Base-by-base conservation (phyloP, 495 filamentous ascomycete species). In the Hypoxylon cercidicola region DNA sequence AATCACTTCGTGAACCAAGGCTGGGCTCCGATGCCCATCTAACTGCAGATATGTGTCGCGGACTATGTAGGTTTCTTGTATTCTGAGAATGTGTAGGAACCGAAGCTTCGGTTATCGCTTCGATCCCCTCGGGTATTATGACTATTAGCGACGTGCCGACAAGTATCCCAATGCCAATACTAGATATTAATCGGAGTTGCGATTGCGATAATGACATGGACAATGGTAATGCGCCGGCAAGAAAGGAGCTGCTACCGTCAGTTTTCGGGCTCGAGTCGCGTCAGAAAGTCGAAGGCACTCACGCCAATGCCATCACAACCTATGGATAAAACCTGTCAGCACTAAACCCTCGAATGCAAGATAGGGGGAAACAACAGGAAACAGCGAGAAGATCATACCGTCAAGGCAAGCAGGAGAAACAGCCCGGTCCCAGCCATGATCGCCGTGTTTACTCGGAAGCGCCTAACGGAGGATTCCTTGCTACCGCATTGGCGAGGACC, bases 51-150 rank as follows among this genome's bases (percentile, higher is more conserved):
- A 54, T 21, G 9, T 70, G 62, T 44, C 65, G 64, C 12, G 66
- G 32, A 15, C 51, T 61, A 47, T 60, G 49, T 64, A 68, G 44
- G 39, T 59, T 64, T 66, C 69, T 76, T 25, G 50, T 46, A 43
- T 53, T 62, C 61, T 82, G 83, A 40, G 78, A 61, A 60, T 84
- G 82, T 15, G 73, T 55, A 11, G 74, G 50, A 32, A 75, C 69
- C 43, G 76, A 82, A 9, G 88, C 82, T 65, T 85, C 87, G 71
- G 96, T 93, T 47, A 97, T 79, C 6, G 95, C 95, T 70, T 97
- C 95, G 47, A 98, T 87, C 13, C 95, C 95, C 75, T 99, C 95
- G 0, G 95, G 95, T 70, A 99, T 97, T 73, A 99, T 99, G 2
- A 99, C 92, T 55, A 98, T 93, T 66, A 99, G 84, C 8, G 93